Percentiles rank a stretch among this genome's conserved stretches.
These are phyloP conservation scores for Boletus subcaerulescens DNA, from an alignment of 768 basidiomycete species.

Conservation along the genomic window DNA sequence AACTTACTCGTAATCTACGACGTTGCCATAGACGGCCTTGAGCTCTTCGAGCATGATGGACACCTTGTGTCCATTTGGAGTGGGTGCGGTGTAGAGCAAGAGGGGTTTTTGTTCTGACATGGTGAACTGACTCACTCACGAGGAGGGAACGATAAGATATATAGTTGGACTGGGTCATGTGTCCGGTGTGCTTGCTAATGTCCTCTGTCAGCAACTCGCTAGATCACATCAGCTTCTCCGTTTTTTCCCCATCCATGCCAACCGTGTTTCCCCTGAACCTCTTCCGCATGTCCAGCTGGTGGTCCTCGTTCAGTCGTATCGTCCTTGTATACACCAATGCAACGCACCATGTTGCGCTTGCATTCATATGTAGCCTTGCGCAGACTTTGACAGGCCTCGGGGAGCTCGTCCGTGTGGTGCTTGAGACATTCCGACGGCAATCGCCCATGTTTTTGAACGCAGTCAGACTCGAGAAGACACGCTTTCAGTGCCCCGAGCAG, in stretches of 20 bases:
- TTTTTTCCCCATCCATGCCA: slow-evolving; percentile 40
- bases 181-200: slow-evolving; percentile 19
- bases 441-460: slow-evolving; percentile 72
- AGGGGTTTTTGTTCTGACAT: slow-evolving; percentile 24
- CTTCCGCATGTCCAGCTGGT: slow-evolving; percentile 80
- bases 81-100: slow-evolving; percentile 39
- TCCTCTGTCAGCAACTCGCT: slow-evolving; percentile 6
- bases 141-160: not conserved
- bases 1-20: slow-evolving; percentile 49
- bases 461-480: slow-evolving; percentile 83
- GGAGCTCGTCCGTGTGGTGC: slow-evolving; percentile 70
- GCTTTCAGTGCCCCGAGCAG: slow-evolving; percentile 77
- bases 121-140: not conserved
- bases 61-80: slow-evolving; percentile 55
- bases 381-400: slow-evolving; percentile 75
- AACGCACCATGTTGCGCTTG: slow-evolving; percentile 81
- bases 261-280: slow-evolving; percentile 73
- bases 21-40: slow-evolving; percentile 46
- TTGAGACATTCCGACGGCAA: slow-evolving; percentile 86
- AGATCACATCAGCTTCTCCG: not conserved
- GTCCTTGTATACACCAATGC: not conserved
- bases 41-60: slow-evolving; percentile 65
- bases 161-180: slow-evolving; percentile 16
- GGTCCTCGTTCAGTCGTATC: not conserved
- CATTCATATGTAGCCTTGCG: slow-evolving; percentile 86